These are phyloP conservation scores for Elsinoe ampelina DNA, from an alignment of 2,329 filamentous ascomycete genomes.

Conservation along the genomic window DNA sequence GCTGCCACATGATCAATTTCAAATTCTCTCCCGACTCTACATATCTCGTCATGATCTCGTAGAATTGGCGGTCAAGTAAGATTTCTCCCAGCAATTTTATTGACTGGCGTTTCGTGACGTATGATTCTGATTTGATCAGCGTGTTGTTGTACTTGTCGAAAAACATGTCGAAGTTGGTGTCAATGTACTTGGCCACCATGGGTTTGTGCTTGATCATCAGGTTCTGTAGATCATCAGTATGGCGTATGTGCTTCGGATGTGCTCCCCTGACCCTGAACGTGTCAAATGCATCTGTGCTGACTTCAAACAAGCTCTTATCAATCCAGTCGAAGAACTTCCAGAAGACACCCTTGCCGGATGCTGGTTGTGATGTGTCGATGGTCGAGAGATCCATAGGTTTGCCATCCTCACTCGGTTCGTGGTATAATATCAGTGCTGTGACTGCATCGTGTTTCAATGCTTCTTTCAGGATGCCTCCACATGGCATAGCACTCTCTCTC, in stretches of 20 bases:
- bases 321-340: slow-evolving; percentile 98
- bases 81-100: slow-evolving; percentile 97
- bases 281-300: slow-evolving; percentile 93
- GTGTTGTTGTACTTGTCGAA: slow-evolving; percentile 83
- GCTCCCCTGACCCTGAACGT: slow-evolving; percentile 71
- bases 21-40: slow-evolving; percentile 92
- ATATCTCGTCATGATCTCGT: slow-evolving; percentile 95
- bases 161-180: slow-evolving; percentile 85
- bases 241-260: neutral
- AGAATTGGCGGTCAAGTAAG: slow-evolving; percentile 87
- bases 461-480: slow-evolving; percentile 80
- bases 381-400: slow-evolving; percentile 65
- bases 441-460: slow-evolving; percentile 85
- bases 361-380: slow-evolving; percentile 65
- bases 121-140: slow-evolving; percentile 84
- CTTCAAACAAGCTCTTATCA: slow-evolving; percentile 90
- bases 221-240: slow-evolving; percentile 49
- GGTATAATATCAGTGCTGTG: slow-evolving; percentile 83
- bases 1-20: slow-evolving; percentile 95
- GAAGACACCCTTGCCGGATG: slow-evolving; percentile 77
- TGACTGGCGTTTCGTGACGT: slow-evolving; percentile 95
- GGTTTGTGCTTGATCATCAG: slow-evolving; percentile 90
- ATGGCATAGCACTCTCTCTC: slow-evolving; percentile 83
- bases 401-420: slow-evolving; percentile 67
- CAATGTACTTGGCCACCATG: slow-evolving; percentile 77